A percentile compares a stretch with the other conserved stretches of the same genome.
phyloP scores from a whole-genome alignment of 176 grass and related monocot species.

The Lolium rigidum region DNA sequence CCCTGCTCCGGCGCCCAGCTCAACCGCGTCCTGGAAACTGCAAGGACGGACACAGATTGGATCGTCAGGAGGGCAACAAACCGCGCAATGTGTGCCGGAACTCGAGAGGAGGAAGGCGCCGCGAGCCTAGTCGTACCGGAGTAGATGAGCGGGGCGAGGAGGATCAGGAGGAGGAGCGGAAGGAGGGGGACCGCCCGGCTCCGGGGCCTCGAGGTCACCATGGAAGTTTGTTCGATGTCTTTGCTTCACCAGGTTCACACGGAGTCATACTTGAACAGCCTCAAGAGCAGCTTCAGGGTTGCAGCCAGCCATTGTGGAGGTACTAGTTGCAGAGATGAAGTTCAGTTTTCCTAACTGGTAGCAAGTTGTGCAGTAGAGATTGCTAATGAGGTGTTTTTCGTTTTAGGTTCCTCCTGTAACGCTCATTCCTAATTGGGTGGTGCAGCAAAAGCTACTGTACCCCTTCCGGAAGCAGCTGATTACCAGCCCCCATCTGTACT shows the following conservation, averaged over 20 bases:
- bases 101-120: neutral
- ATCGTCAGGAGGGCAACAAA: slow-evolving; percentile 2
- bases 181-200: slow-evolving; percentile 40
- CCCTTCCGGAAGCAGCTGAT: slow-evolving; percentile 87
- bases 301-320: slow-evolving; percentile 79
- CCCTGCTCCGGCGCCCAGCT: slow-evolving; percentile 46
- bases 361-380: neutral
- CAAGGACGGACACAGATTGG: slow-evolving; percentile 28
- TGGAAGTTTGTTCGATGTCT: slow-evolving; percentile 12
- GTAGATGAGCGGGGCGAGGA: slow-evolving; percentile 64
- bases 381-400: neutral
- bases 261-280: slow-evolving; percentile 70
- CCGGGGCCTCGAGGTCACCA: slow-evolving; percentile 49
- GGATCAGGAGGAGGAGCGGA: slow-evolving; percentile 51
- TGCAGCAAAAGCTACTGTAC: slow-evolving; percentile 72
- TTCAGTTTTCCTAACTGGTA: neutral
- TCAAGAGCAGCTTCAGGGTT: slow-evolving; percentile 80
- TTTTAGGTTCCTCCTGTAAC: slow-evolving; percentile 73
- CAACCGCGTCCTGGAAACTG: slow-evolving; percentile 61
- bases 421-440: slow-evolving; percentile 76
- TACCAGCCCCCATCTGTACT: slow-evolving; percentile 7
- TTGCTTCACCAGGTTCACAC: slow-evolving; percentile 67
- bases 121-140: slow-evolving; percentile 42
- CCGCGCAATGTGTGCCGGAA: neutral
- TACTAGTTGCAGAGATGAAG: neutral